A percentile compares a stretch with the other conserved stretches of the same genome.
phyloP scores from a whole-genome alignment of 495 filamentous ascomycete species.

The Penicillium ucsense region DNA sequence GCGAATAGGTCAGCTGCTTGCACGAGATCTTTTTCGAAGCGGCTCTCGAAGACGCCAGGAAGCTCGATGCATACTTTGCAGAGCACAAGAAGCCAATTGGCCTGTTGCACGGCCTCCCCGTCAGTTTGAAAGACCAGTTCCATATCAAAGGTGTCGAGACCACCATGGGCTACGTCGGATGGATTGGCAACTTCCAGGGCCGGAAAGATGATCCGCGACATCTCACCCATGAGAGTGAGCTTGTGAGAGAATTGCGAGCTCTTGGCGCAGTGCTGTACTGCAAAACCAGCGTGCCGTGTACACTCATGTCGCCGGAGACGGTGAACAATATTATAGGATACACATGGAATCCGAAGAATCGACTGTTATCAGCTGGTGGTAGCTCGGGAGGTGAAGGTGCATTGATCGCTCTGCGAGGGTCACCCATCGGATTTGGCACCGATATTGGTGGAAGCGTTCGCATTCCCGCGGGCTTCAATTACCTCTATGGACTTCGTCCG shows the following conservation, averaged over 20 bases:
- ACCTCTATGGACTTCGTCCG: constrained; percentile 45
- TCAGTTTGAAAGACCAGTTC: constrained; percentile 65
- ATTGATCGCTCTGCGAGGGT: constrained; percentile 45
- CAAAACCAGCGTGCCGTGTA: constrained; percentile 55
- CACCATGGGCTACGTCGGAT: constrained; percentile 51
- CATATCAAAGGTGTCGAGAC: constrained; percentile 57
- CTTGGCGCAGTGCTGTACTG: constrained; percentile 55
- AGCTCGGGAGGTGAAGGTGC: constrained; percentile 58
- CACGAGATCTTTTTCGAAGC: constrained; percentile 55
- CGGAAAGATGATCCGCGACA: constrained; percentile 28
- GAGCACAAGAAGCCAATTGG: constrained; percentile 40
- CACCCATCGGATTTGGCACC: constrained; percentile 50
- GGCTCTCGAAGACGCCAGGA: constrained; percentile 48
- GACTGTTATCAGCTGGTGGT: constrained; percentile 38
- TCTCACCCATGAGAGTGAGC: constrained; percentile 35
- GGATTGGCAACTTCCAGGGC: constrained; percentile 45
- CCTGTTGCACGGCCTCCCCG: constrained; percentile 55
- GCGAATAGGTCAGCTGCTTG: constrained; percentile 43
- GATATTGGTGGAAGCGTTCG: constrained; percentile 67
- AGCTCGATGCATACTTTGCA: constrained; percentile 47
- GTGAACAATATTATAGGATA: constrained; percentile 46
- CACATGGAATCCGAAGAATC: constrained; percentile 42
- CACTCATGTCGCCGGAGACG: constrained; percentile 53
- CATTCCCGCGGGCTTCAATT: constrained; percentile 57
- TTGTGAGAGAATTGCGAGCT: constrained; percentile 42